These are phyloP conservation scores for Saccharomyces paradoxus DNA, from an alignment of 805 yeast species.

Conservation along the genomic window DNA sequence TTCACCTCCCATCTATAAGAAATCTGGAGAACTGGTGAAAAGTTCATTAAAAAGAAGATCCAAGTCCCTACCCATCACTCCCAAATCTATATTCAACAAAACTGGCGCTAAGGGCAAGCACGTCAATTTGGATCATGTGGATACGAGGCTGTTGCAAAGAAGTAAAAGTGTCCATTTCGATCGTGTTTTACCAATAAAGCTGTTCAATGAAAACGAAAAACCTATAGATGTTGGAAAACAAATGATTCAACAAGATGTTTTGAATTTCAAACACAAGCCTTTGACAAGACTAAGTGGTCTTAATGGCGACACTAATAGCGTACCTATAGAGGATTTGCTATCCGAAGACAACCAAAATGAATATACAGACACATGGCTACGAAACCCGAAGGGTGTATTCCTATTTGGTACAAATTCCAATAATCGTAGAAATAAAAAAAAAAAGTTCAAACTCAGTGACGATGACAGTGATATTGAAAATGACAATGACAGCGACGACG, in stretches of 20 bases:
- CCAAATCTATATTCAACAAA: background rate
- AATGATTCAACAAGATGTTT: constrained; percentile 4
- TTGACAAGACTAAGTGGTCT: constrained; percentile 5
- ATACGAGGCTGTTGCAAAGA: constrained; percentile 27
- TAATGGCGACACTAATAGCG: background rate
- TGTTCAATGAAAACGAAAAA: constrained; percentile 62
- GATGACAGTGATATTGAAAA: constrained; percentile 4
- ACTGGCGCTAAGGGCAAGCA: background rate
- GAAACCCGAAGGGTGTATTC: background rate
- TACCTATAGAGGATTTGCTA: background rate
- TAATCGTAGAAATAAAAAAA: background rate
- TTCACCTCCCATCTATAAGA: constrained; percentile 49
- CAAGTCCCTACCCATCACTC: constrained; percentile 38
- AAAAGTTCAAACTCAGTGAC: background rate
- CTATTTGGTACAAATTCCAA: background rate
- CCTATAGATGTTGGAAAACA: constrained; percentile 55
- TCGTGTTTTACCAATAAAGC: constrained; percentile 56
- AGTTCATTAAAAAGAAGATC: constrained; percentile 28
- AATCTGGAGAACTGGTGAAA: constrained; percentile 65
- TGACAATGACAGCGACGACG: background rate
- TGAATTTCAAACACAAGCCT: constrained; percentile 22
- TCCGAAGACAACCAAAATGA: background rate
- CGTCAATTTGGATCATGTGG: background rate
- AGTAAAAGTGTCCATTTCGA: constrained; percentile 79
- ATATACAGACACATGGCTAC: background rate